These are phyloP conservation scores for Staphylotrichum longicolle DNA, from an alignment of 495 filamentous ascomycete genomes.

Conservation along the genomic window DNA sequence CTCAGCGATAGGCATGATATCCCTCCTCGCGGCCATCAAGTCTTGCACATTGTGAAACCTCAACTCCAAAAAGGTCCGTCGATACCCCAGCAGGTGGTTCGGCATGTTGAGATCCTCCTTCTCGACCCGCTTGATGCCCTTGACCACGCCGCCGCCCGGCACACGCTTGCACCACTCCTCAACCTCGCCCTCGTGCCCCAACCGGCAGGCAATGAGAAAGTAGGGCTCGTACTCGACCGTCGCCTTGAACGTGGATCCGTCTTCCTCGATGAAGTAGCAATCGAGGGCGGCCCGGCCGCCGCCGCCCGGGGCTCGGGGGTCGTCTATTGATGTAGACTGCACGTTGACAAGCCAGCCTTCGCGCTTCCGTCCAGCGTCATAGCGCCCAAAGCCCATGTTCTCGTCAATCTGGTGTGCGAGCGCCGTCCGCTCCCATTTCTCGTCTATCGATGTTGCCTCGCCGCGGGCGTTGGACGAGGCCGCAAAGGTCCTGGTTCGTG, in stretches of 20 bases:
- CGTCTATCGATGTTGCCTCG: slow-evolving; percentile 82
- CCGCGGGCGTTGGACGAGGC: slow-evolving; percentile 67
- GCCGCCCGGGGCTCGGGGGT: slow-evolving; percentile 72
- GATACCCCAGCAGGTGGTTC: slow-evolving; percentile 91
- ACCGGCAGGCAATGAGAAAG: slow-evolving; percentile 87
- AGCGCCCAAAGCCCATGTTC: slow-evolving; percentile 85
- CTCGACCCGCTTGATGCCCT: slow-evolving; percentile 69
- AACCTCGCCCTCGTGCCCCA: slow-evolving; percentile 83
- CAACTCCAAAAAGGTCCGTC: slow-evolving; percentile 79
- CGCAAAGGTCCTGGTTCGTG: slow-evolving; percentile 67
- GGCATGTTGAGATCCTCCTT: slow-evolving; percentile 96
- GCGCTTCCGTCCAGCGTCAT: slow-evolving; percentile 81
- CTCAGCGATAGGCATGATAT: slow-evolving; percentile 86
- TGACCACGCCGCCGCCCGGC: slow-evolving; percentile 79
- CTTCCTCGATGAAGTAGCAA: slow-evolving; percentile 95
- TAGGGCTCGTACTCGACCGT: slow-evolving; percentile 96
- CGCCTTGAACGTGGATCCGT: slow-evolving; percentile 91
- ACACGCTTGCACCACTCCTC: slow-evolving; percentile 91
- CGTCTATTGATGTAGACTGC: slow-evolving; percentile 82
- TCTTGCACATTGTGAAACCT: slow-evolving; percentile 84
- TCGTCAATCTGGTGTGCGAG: slow-evolving; percentile 93
- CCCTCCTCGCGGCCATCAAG: slow-evolving; percentile 75
- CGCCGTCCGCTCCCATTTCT: slow-evolving; percentile 76
- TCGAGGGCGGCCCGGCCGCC: slow-evolving; percentile 84
- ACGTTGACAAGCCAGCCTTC: slow-evolving; percentile 95